Evolutionary conservation across 768 basidiomycete genomes (phyloP), one percentile per base, ranked within the genome.

Genomic region (Termitomyces sp.): DNA sequence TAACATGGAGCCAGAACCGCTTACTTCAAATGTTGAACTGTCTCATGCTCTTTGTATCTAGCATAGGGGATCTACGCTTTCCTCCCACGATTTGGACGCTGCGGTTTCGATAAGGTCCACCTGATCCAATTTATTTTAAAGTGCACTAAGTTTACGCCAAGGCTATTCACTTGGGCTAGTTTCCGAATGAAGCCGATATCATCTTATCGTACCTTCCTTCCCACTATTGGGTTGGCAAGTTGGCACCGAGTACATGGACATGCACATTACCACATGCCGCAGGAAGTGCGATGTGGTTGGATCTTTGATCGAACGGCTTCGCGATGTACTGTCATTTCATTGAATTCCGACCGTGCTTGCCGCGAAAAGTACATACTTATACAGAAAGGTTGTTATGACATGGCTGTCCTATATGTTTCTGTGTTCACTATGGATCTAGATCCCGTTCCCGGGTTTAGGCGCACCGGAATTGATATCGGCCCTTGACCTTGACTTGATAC

Each of bases 291-390:
- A 38, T 40, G 53, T 55, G 35, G 24, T 32, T 64, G 63, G 60
- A 64, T 59, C 63, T 61, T 59, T 61, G 63, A 64, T 64, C n/a
- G 28, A 20, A 45, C 46, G 36, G 39, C 54, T 60, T 60, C 46
- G 42, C 46, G 52, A 60, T 32, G 48, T 50, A 22, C 11, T 33
- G 46, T 33, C 53, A 49, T 39, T 28, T 24, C 12, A 40, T 16
- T 49, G 48, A 50, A 55, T 32, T 48, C 59, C 38, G 24, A 22
- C 38, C 20, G 12, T 39, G 15, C 28, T 44, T 52, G 15, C 54
- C 46, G 20, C 28, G 54, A 60, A 49, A 49, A 24, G 45, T 48
- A 22, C 40, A 28, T 24, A 44, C 42, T n/a, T 44, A 42, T 57
- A 39, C 36, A 60, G 24, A 45, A 16, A 28, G 22, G 9, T 44